These are phyloP conservation scores for Botrytis tulipae DNA, from an alignment of 2,329 filamentous ascomycete genomes.

Conservation along the genomic window DNA sequence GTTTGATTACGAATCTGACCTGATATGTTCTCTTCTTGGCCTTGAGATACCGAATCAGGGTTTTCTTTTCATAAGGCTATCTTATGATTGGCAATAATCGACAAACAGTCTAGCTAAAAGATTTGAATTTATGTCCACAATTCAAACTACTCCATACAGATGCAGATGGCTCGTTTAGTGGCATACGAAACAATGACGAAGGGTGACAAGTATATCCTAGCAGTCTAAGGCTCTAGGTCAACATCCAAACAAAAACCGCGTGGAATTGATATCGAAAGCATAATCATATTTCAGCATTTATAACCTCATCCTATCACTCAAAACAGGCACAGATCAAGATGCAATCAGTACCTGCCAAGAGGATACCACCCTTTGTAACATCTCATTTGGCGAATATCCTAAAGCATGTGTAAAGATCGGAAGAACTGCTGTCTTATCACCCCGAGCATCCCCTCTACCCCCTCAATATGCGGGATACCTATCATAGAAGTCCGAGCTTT, in stretches of 20 bases:
- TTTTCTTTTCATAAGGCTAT: not conserved
- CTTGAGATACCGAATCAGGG: not conserved
- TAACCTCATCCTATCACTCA: slow-evolving; percentile 8
- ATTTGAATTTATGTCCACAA: not conserved
- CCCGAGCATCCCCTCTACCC: slow-evolving; percentile 8
- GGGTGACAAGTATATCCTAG: not conserved
- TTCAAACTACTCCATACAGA: not conserved
- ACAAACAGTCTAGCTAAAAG: not conserved
- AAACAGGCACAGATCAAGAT: slow-evolving; percentile 5
- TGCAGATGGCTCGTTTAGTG: slow-evolving; percentile 2
- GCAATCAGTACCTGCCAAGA: slow-evolving; percentile 13
- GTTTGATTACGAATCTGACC: not conserved
- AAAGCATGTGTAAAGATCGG: slow-evolving; percentile 11
- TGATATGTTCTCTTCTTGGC: not conserved
- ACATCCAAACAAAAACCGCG: not conserved
- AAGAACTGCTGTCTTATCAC: slow-evolving; percentile 8
- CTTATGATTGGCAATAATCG: slow-evolving; percentile 11
- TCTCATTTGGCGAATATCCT: slow-evolving; percentile 1
- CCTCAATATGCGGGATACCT: slow-evolving; percentile 8
- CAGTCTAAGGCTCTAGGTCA: not conserved
- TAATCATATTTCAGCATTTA: slow-evolving; percentile 6
- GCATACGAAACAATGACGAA: slow-evolving; percentile 8
- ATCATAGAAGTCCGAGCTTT: slow-evolving; percentile 11
- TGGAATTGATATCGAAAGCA: not conserved
- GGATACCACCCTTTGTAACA: not conserved